A percentile compares a stretch with the other conserved stretches of the same genome.
phyloP scores from a whole-genome alignment of 495 filamentous ascomycete genomes.

The Podospora fimiseda region DNA sequence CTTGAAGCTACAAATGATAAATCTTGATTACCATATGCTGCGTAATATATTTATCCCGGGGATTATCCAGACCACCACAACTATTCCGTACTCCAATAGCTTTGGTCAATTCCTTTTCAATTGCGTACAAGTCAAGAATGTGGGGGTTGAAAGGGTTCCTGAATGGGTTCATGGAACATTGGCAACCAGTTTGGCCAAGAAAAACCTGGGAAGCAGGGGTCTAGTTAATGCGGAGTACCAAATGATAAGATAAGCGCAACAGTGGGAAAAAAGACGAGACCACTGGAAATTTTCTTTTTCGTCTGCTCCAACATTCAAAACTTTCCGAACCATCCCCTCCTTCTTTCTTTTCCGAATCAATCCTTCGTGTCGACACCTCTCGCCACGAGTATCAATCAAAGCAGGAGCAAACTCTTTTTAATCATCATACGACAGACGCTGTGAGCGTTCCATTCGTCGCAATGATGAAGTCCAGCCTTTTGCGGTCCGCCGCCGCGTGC shows the following conservation, averaged over 20 bases:
- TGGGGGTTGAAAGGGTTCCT: no score
- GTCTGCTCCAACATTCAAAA: neutral
- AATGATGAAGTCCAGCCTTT: constrained; percentile 27
- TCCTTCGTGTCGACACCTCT: neutral
- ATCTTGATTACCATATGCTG: no score
- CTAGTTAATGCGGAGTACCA: neutral
- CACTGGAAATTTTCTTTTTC: constrained; percentile 10
- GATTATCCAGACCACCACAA: no score
- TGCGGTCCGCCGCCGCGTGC: constrained; percentile 24
- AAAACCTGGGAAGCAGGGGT: no score
- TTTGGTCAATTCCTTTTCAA: no score
- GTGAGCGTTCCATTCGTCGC: constrained; percentile 4
- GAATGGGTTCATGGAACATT: neutral
- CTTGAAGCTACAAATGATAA: no score
- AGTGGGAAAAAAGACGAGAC: neutral
- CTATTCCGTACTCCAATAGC: no score
- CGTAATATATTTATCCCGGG: no score
- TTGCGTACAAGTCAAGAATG: no score
- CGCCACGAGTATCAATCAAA: neutral
- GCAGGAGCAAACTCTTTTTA: neutral
- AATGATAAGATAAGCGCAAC: constrained; percentile 13
- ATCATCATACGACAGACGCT: neutral
- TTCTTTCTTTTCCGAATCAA: neutral
- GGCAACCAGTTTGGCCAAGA: neutral
- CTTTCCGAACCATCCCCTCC: neutral